A percentile compares a stretch with the other conserved stretches of the same genome.
phyloP scores from a whole-genome alignment of 2,329 filamentous ascomycete species.

The Penicillium frequentans region DNA sequence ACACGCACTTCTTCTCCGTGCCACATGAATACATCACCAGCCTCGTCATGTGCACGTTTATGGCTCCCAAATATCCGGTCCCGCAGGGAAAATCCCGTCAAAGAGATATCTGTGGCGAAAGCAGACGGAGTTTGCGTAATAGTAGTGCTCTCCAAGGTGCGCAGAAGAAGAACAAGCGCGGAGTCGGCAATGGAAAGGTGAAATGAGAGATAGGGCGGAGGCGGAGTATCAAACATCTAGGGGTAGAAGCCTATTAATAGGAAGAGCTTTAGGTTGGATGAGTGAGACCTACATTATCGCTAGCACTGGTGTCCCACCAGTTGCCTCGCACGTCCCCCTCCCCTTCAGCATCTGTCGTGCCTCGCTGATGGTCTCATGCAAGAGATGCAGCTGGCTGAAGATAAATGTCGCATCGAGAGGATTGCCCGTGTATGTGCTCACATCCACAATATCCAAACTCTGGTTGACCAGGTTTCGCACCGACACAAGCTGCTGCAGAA shows the following conservation, averaged over 20 bases:
- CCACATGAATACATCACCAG: conserved; percentile 72
- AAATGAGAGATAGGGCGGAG: conserved; percentile 71
- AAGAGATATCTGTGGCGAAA: conserved; percentile 66
- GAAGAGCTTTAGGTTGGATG: not conserved
- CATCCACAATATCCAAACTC: conserved; percentile 77
- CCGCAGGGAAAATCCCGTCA: conserved; percentile 58
- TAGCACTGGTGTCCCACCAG: conserved; percentile 58
- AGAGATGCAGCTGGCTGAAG: conserved; percentile 57
- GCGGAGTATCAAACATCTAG: conserved; percentile 60
- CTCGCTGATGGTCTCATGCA: conserved; percentile 62
- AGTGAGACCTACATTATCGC: conserved; percentile 55
- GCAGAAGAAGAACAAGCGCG: conserved; percentile 67
- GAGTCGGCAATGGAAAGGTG: conserved; percentile 69
- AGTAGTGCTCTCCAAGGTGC: conserved; percentile 67
- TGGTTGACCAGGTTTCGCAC: conserved; percentile 78
- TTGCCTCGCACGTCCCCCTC: conserved; percentile 49
- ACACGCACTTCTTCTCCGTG: conserved; percentile 74
- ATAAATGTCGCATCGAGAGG: conserved; percentile 59
- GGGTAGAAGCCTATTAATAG: conserved; percentile 1
- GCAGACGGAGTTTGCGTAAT: conserved; percentile 61
- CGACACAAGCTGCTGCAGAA: conserved; percentile 68
- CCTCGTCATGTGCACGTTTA: conserved; percentile 74
- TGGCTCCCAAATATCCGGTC: conserved; percentile 53
- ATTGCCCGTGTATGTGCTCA: conserved; percentile 72
- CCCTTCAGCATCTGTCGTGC: conserved; percentile 60